Conservation (phyloP, 768 basidiomycete species). For the Crassisporium funariophilum region DNA sequence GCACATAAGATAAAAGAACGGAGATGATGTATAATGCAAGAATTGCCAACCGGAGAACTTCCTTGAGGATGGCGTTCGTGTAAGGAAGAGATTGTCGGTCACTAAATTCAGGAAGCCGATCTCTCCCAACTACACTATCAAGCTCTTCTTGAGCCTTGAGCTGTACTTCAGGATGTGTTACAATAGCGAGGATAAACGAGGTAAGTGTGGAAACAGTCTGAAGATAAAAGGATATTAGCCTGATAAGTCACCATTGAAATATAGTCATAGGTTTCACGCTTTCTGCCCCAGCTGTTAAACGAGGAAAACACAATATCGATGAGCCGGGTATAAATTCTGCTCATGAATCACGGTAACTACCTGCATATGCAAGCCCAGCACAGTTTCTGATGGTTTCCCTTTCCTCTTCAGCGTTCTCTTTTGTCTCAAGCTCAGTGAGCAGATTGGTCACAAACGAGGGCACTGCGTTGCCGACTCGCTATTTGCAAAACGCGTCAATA, state of each 20-base stretch:
- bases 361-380: conserved; percentile 24
- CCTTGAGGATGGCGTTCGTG: conserved; percentile 19
- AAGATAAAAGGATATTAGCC: neutral
- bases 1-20: neutral
- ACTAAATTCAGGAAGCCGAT: conserved; percentile 26
- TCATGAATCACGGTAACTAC: conserved; percentile 17
- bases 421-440: conserved; percentile 17
- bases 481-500: neutral
- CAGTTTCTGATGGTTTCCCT: conserved; percentile 20
- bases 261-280: conserved; percentile 15
- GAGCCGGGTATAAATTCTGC: neutral
- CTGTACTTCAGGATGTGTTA: conserved; percentile 25
- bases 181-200: conserved; percentile 26
- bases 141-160: conserved; percentile 28
- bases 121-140: conserved; percentile 23
- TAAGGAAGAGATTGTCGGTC: conserved; percentile 27
- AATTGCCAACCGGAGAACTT: conserved; percentile 12
- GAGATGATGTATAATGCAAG: too few relatives aligned
- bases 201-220: conserved; percentile 26
- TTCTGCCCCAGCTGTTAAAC: conserved; percentile 19
- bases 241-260: too few relatives aligned
- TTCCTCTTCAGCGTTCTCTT: conserved; percentile 17
- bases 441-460: conserved; percentile 33
- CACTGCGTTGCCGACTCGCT: conserved; percentile 34
- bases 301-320: neutral